Base-by-base conservation (phyloP, 768 basidiomycete species). In the Agaricus blazei region DNA sequence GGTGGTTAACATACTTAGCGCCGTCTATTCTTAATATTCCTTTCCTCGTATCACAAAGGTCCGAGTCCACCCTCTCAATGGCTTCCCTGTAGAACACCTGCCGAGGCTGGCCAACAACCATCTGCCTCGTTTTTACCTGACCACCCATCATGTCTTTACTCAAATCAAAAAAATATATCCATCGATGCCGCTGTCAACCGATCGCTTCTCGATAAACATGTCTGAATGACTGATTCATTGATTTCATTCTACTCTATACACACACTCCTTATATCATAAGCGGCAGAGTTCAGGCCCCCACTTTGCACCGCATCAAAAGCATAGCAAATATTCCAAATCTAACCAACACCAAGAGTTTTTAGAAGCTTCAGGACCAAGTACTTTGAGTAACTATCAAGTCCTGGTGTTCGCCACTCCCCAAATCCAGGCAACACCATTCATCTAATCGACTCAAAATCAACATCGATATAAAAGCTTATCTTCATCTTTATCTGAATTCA, bases 161-260 rank as follows among this genome's bases (percentile, higher is more conserved):
- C 15, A 14, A 44, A 37, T 44, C 19, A 9, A 37, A 24, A 36
- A 45, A 8, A 34, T 34, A 19, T 19, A 19, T 19, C 27, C 34
- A 45, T 52, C 43, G 29, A 47, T 47, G 19, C 51, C 23, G 36
- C 36, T 38, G 36, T 46, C 45, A 54, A 47, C 19, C n/a, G 36
- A 54, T 46, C 45, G 38, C 26, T 38, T 47, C 52, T 38, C 52
- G 43, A 53, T 45, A 46, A 31, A 28, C 52, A 53, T 53, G 52
- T 24, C 45, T 27, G 42, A 28, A 24, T 52, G 42, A 29, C 37
- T 23, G 45, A 41, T 34, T 5, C 42, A 23, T 24, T 24, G 11
- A 34, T 28, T 52, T 34, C 12, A 28, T 41, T 51, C 34, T n/a
- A 5, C 29, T 42, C 38, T 19, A 15, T 5, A 27, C 27, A 44